These are phyloP conservation scores for Dactylellina drechsleri DNA, from an alignment of 2,329 filamentous ascomycete species.

Conservation along the genomic window DNA sequence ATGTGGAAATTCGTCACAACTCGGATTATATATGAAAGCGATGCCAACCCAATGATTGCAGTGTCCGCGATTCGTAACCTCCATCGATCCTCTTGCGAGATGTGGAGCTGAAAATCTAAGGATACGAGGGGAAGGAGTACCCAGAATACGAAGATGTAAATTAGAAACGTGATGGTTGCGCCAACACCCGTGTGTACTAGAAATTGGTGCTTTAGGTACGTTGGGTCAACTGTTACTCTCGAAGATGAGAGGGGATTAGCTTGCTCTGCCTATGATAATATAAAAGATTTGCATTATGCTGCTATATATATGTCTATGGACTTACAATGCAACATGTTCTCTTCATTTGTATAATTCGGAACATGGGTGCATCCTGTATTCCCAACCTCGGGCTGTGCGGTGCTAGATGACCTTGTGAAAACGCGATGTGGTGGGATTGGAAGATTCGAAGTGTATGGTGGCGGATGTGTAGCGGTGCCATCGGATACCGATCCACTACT, in stretches of 20 bases:
- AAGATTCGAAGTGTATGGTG: slow-evolving; percentile 3
- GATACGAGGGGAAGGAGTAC: slow-evolving; percentile 12
- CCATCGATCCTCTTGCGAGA: background rate
- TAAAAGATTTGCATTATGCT: too few species aligned
- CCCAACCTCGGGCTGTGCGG: slow-evolving; percentile 2
- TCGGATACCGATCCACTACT: too few species aligned
- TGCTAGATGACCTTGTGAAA: slow-evolving; percentile 5
- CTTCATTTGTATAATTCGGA: slow-evolving; percentile 4
- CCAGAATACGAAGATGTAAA: slow-evolving; percentile 16
- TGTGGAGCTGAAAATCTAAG: slow-evolving; percentile 8
- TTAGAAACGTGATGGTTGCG: slow-evolving; percentile 12
- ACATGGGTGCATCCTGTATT: background rate
- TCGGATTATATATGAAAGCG: slow-evolving; percentile 23
- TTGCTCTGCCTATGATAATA: background rate
- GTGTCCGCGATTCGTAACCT: slow-evolving; percentile 19
- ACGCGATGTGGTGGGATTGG: background rate
- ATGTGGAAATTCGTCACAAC: slow-evolving; percentile 21
- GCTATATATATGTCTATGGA: too few species aligned
- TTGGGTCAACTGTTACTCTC: slow-evolving; percentile 30
- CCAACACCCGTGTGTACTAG: slow-evolving; percentile 22
- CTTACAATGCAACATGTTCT: slow-evolving; percentile 25
- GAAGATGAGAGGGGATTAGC: slow-evolving; percentile 3
- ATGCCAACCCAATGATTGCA: background rate
- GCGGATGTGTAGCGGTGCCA: background rate
- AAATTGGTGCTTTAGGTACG: slow-evolving; percentile 25